These are phyloP conservation scores for Maudiozyma saulgeensis DNA, from an alignment of 805 yeast species.

Conservation along the genomic window DNA sequence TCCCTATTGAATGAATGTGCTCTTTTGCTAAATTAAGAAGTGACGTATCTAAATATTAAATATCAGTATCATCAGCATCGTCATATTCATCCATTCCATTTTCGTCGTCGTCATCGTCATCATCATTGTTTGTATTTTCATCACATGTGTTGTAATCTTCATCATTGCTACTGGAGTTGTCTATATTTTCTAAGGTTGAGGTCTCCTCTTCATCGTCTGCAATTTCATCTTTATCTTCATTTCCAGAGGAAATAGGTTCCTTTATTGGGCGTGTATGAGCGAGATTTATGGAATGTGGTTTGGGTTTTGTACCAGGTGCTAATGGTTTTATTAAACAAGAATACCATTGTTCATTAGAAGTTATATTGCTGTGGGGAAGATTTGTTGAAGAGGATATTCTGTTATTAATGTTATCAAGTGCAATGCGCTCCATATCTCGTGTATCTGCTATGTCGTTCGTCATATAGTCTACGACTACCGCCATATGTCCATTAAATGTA, in stretches of 20 bases:
- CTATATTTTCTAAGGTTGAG: neutral
- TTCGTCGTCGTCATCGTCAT: constrained; percentile 10
- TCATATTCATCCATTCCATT: constrained; percentile 16
- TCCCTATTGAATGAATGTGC: no score
- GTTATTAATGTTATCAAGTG: constrained; percentile 26
- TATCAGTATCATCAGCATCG: constrained; percentile 10
- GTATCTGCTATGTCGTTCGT: constrained; percentile 62
- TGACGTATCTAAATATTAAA: no score
- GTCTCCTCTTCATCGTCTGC: constrained; percentile 11
- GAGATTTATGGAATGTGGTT: neutral
- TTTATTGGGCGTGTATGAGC: neutral
- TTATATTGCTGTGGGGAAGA: constrained; percentile 6
- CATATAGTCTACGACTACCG: constrained; percentile 48
- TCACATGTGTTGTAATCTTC: neutral
- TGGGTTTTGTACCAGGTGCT: neutral
- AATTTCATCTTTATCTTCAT: constrained; percentile 1
- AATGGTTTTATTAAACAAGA: constrained; percentile 1
- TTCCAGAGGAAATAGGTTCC: neutral
- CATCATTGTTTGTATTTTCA: constrained; percentile 4
- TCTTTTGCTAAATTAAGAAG: no score
- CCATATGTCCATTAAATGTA: constrained; percentile 37
- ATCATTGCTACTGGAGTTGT: neutral
- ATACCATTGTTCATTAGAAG: neutral
- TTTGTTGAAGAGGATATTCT: constrained; percentile 27
- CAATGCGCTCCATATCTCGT: constrained; percentile 48